Evolutionary conservation across 306 rosid species (phyloP).

Genomic region (Mucuna pruriens): DNA sequence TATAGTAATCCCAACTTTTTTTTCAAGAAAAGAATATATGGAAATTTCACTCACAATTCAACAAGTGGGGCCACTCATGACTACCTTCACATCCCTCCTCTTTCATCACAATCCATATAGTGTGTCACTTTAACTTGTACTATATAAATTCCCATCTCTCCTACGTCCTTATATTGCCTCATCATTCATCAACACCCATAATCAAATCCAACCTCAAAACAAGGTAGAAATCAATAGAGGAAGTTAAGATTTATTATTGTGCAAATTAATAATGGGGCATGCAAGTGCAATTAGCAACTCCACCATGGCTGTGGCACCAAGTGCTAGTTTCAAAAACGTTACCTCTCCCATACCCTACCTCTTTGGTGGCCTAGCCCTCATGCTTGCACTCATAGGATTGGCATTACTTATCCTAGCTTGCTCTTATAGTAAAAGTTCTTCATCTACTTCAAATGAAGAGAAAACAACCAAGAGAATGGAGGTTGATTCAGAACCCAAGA

Average conservation of each 20-base stretch:
- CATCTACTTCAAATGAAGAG: conserved; percentile 22
- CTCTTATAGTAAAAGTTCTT: conserved; percentile 39
- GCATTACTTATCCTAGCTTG: conserved; percentile 66
- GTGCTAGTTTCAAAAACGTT: conserved; percentile 43
- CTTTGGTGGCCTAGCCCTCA: conserved; percentile 62
- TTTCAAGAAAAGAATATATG: conserved; percentile 38
- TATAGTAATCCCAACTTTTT: conserved; percentile 2
- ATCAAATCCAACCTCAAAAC: neutral
- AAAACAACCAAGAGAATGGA: conserved; percentile 16
- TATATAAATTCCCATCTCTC: conserved; percentile 15
- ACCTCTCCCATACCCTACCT: conserved; percentile 69
- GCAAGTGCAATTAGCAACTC: conserved; percentile 29
- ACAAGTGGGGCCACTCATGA: conserved; percentile 21
- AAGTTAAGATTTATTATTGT: neutral
- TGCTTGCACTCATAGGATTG: conserved; percentile 57
- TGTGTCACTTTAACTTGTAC: neutral
- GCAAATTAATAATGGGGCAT: conserved; percentile 31
- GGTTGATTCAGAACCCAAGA: conserved; percentile 51
- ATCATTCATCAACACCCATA: neutral
- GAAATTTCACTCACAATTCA: conserved; percentile 31
- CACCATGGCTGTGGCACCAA: conserved; percentile 29
- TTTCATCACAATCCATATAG: neutral
- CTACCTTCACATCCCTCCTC: neutral
- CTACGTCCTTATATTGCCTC: neutral
- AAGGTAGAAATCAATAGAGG: conserved; percentile 6